phyloP scores from a whole-genome alignment of 2,329 filamentous ascomycete species.

The Aphanoascus verrucosus region DNA sequence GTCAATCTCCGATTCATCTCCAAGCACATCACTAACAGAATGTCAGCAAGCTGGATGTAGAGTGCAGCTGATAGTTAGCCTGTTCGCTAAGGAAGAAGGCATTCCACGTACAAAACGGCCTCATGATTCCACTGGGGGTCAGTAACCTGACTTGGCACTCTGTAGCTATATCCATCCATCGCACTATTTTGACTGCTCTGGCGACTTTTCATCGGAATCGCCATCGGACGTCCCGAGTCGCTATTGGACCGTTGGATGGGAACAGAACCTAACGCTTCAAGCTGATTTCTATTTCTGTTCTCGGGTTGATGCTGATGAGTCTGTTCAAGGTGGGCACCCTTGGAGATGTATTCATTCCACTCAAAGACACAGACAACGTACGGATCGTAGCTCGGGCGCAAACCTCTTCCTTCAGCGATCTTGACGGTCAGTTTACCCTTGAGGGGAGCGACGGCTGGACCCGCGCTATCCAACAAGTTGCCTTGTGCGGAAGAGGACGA shows the following conservation, averaged over 20 bases:
- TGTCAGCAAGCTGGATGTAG: conserved; percentile 22
- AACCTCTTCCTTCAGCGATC: conserved; percentile 71
- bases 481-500: conserved; percentile 15
- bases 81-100: background rate
- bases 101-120: conserved; percentile 64
- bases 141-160: conserved; percentile 55
- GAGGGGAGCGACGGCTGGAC: conserved; percentile 56
- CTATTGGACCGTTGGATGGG: conserved; percentile 61
- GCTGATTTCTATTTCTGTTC: conserved; percentile 39
- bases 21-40: conserved; percentile 69
- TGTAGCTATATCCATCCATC: conserved; percentile 51
- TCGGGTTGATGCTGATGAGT: conserved; percentile 54
- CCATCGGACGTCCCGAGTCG: conserved; percentile 75
- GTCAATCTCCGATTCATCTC: conserved; percentile 79
- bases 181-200: conserved; percentile 93
- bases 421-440: conserved; percentile 86
- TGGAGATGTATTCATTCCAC: conserved; percentile 89
- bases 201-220: conserved; percentile 91
- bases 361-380: conserved; percentile 97
- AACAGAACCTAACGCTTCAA: conserved; percentile 34
- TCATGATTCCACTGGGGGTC: conserved; percentile 94
- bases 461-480: conserved; percentile 25
- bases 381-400: conserved; percentile 73
- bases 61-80: background rate
- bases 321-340: conserved; percentile 59